These are phyloP conservation scores for Inga oerstediana DNA, from an alignment of 306 rosid genomes.

Conservation along the genomic window DNA sequence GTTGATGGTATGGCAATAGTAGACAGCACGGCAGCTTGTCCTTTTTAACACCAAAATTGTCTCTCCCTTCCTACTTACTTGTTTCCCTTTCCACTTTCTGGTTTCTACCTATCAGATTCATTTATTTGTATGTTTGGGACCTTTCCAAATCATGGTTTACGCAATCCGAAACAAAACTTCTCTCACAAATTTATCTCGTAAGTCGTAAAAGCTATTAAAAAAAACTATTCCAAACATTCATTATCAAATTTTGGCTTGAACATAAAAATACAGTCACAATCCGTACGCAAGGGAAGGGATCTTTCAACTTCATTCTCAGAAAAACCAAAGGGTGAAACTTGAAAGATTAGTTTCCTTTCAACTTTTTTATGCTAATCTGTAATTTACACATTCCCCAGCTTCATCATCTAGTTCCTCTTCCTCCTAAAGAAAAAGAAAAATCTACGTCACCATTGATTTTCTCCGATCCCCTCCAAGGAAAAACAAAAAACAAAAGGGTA, in stretches of 20 bases:
- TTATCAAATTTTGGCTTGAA: background rate
- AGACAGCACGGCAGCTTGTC: conserved; percentile 1
- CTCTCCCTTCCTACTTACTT: background rate
- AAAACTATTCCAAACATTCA: no score
- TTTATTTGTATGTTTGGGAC: no score
- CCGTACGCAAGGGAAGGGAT: background rate
- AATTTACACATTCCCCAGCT: conserved; percentile 8
- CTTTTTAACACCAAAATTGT: conserved; percentile 6
- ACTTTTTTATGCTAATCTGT: background rate
- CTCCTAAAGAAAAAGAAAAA: background rate
- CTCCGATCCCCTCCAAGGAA: background rate
- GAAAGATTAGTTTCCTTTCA: conserved; percentile 4
- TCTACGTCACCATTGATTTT: background rate
- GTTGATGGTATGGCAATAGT: conserved; percentile 5
- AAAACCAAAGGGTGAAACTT: background rate
- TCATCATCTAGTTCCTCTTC: background rate
- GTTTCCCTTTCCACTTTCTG: background rate
- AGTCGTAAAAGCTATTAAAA: no score
- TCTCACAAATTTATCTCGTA: no score
- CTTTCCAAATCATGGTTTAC: no score
- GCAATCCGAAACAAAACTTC: no score
- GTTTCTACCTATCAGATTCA: background rate
- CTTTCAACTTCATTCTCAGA: background rate
- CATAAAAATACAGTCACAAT: background rate
- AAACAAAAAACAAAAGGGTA: background rate